phyloP scores from a whole-genome alignment of 2,329 filamentous ascomycete genomes.

The Fusarium nematophilum region DNA sequence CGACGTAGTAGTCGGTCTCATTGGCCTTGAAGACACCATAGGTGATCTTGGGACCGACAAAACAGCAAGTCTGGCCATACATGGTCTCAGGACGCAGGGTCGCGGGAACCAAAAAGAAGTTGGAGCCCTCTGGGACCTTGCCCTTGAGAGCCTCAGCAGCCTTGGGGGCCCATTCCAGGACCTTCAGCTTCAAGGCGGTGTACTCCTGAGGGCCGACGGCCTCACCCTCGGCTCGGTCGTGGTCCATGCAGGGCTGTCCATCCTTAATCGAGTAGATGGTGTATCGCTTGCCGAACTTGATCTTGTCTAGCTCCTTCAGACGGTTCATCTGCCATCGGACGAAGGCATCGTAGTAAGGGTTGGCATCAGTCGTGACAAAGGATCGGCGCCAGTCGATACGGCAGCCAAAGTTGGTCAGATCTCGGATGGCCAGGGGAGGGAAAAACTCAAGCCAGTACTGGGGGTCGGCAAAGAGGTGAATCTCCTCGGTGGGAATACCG shows the following conservation, averaged over 20 bases:
- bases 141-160: conserved; percentile 77
- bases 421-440: conserved; percentile 69
- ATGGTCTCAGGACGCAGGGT: conserved; percentile 97
- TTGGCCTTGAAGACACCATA: conserved; percentile 89
- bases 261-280: conserved; percentile 78
- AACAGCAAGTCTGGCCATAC: conserved; percentile 98
- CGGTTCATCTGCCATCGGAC: conserved; percentile 98
- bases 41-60: conserved; percentile 88
- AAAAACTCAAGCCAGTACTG: conserved; percentile 93
- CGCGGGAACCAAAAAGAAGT: conserved; percentile 90
- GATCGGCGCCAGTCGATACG: conserved; percentile 93
- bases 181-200: conserved; percentile 89
- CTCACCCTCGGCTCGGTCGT: conserved; percentile 60
- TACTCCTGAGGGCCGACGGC: conserved; percentile 86
- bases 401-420: conserved; percentile 85
- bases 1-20: conserved; percentile 83
- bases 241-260: conserved; percentile 60
- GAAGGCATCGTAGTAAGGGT: conserved; percentile 96
- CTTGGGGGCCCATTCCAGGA: conserved; percentile 86
- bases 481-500: conserved; percentile 87
- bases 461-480: conserved; percentile 93
- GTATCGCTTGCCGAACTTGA: conserved; percentile 92
- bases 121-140: conserved; percentile 81
- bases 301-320: conserved; percentile 88
- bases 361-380: conserved; percentile 95